A percentile compares a stretch with the other conserved stretches of the same genome.
Conservation (phyloP, 352 stramenopile genomes). For the Phytophthora citrophthora region DNA sequence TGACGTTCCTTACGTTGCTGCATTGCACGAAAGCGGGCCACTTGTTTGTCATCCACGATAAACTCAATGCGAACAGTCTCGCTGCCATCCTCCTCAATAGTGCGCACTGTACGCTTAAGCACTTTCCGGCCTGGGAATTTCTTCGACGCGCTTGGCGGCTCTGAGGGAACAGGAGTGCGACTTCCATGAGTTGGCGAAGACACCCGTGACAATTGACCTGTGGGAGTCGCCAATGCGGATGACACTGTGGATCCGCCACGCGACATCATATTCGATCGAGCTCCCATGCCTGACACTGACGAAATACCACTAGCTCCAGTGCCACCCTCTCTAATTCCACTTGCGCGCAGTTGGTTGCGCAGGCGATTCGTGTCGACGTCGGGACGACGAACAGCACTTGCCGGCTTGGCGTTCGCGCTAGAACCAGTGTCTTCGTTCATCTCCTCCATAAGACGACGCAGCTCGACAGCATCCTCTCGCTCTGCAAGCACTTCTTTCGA, state of each 20-base stretch:
- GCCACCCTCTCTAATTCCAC: slow-evolving; percentile 69
- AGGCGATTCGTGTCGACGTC: slow-evolving; percentile 72
- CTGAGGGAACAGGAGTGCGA: slow-evolving; percentile 37
- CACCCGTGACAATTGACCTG: slow-evolving; percentile 67
- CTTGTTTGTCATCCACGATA: slow-evolving; percentile 74
- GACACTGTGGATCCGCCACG: slow-evolving; percentile 63
- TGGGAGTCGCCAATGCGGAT: slow-evolving; percentile 70
- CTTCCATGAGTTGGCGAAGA: slow-evolving; percentile 68
- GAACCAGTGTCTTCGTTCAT: slow-evolving; percentile 80
- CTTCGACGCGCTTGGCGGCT: slow-evolving; percentile 43
- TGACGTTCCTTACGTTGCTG: slow-evolving; percentile 79
- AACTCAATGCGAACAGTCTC: slow-evolving; percentile 84
- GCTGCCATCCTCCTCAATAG: slow-evolving; percentile 81
- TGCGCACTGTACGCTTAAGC: slow-evolving; percentile 76
- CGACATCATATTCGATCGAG: slow-evolving; percentile 49
- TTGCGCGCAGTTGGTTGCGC: slow-evolving; percentile 71
- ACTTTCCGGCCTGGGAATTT: slow-evolving; percentile 62
- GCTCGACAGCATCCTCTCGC: slow-evolving; percentile 80
- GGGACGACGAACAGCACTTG: slow-evolving; percentile 54
- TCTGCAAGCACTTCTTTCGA: slow-evolving; percentile 76
- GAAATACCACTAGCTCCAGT: slow-evolving; percentile 39
- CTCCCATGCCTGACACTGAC: slow-evolving; percentile 35
- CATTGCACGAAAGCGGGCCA: slow-evolving; percentile 77
- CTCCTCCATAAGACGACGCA: slow-evolving; percentile 80
- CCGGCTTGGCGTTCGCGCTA: slow-evolving; percentile 25